Base-by-base conservation (phyloP, 345 rosid genomes). In the Camelina sativa region DNA sequence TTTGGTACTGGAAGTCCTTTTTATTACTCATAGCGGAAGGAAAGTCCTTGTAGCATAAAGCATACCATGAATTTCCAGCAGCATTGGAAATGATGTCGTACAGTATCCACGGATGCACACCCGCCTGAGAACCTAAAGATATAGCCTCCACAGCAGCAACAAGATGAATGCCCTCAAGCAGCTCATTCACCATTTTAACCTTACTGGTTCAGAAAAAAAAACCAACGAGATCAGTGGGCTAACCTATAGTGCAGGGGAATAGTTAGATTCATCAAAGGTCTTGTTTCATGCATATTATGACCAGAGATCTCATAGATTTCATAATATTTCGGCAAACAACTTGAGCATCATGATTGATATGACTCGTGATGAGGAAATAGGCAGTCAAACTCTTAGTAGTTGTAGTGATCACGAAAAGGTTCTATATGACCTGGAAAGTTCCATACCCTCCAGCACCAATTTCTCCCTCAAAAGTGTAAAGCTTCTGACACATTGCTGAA, bases 1-100 rank as follows among this genome's bases (percentile, higher is more conserved):
- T 58, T 58, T 67, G 60, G 23, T 50, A 28, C 66, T 38, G 38
- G 52, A 19, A 61, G 37, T 41, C 12, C 7, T 41, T 32, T 51
- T 11, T 52, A 19, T 25, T 34, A 62, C 23, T 46, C 47, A 19
- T 23, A 22, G 64, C n/a, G 4, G 58, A 48, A 63, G 69, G 58
- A 11, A 62, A 53, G 44, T 38, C 40, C 15, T 28, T 41, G 70
- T 34, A 61, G 69, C 44, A 32, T 51, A 78, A 67, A 30, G 65
- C 90, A 72, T 66, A 94, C 98, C 98, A 87, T 78, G 98, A 94
- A 80, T 87, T 94, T 74, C 98, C 98, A 81, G 98, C 98, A 65
- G 98, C 97, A 85, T 91, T 89, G 56, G 98, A 88, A 73, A 94
- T 86, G 75, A 94, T 94, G 82, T 94, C 86, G 76, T 94, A 94